Evolutionary conservation across 768 basidiomycete genomes (phyloP), one percentile per base, ranked within the genome.

Genomic region (Pleurotus citrinopileatus): DNA sequence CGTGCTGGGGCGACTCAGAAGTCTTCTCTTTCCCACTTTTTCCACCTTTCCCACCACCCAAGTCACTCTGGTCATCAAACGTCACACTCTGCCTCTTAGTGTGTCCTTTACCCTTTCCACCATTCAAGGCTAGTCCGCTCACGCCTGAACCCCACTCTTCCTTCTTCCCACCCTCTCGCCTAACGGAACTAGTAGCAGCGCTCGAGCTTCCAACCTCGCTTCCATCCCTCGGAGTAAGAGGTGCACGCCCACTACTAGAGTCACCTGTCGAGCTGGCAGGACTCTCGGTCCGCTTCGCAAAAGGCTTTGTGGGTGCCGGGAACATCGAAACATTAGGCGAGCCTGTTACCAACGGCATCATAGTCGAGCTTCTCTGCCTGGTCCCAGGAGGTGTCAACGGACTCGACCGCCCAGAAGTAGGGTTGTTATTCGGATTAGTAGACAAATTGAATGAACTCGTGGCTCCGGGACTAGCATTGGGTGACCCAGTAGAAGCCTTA

Each of bases 181-280:
- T 52, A 26, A 55, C 58, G 40, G 58, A 34, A 37, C 28, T 60
- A 38, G 53, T 54, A 50, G 59, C 56, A 45, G 63, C 59, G 52
- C 52, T 56, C 27, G 28, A 61, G 32, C 57, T 60, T 34, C 69
- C 74, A 50, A 79, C 61, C 48, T 92, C 91, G 59, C 89, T 90
- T 22, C 89, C 91, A 62, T 91, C 90, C 36, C 78, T 72, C 3
- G 91, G 91, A 13, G 91, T 93, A 43, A 87, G 72, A 9, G 91
- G 91, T 15, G 80, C 78, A 13, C 84, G 74, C 13, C 88, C 87
- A 61, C 84, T 88, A 57, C 89, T 92, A 55, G 90, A 91, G 63
- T 87, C 90, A 5, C 91, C 91, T 12, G 87, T 90, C 26, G 91
- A 93, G 64, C 90, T 92, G 10, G 87, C 86, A 10, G 90, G 90